Conservation (phyloP, 2,329 filamentous ascomycete genomes). For the Cytospora chrysosperma region DNA sequence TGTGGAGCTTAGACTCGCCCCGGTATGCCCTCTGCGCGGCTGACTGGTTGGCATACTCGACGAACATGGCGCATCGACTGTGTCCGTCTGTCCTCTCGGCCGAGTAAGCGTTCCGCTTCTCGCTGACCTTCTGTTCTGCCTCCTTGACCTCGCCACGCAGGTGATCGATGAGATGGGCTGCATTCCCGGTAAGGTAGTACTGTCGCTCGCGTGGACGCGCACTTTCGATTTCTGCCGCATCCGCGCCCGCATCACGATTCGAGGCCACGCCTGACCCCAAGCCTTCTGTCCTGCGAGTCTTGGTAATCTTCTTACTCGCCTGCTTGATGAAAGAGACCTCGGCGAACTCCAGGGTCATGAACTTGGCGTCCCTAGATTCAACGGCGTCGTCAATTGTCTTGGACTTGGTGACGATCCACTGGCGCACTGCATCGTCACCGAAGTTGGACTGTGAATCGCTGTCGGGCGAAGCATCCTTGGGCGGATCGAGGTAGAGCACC, state of each 20-base stretch:
- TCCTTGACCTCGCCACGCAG: conserved; percentile 16
- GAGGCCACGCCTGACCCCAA: background rate
- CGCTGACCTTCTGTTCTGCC: conserved; percentile 25
- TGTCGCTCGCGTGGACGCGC: conserved; percentile 21
- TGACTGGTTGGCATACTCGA: conserved; percentile 81
- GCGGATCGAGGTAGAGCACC: conserved; percentile 88
- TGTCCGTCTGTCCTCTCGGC: conserved; percentile 9
- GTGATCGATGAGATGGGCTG: conserved; percentile 20
- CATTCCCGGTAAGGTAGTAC: conserved; percentile 13
- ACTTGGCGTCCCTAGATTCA: conserved; percentile 65
- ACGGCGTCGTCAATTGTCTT: conserved; percentile 75
- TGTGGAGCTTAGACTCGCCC: conserved; percentile 70
- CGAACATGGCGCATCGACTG: conserved; percentile 66
- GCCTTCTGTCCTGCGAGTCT: conserved; percentile 33
- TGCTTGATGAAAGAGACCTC: conserved; percentile 51
- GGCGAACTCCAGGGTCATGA: conserved; percentile 25
- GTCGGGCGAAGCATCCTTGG: conserved; percentile 72
- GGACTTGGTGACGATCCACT: conserved; percentile 80
- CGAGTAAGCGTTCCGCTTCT: conserved; percentile 48
- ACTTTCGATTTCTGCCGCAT: conserved; percentile 11
- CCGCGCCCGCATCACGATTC: background rate
- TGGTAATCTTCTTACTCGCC: conserved; percentile 63
- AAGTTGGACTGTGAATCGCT: conserved; percentile 73
- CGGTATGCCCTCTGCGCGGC: conserved; percentile 87
- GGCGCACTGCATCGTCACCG: conserved; percentile 71